Evolutionary conservation across 2,329 filamentous ascomycete genomes (phyloP), one percentile per base, ranked within the genome.

Genomic region (Xylariaceae sp.): DNA sequence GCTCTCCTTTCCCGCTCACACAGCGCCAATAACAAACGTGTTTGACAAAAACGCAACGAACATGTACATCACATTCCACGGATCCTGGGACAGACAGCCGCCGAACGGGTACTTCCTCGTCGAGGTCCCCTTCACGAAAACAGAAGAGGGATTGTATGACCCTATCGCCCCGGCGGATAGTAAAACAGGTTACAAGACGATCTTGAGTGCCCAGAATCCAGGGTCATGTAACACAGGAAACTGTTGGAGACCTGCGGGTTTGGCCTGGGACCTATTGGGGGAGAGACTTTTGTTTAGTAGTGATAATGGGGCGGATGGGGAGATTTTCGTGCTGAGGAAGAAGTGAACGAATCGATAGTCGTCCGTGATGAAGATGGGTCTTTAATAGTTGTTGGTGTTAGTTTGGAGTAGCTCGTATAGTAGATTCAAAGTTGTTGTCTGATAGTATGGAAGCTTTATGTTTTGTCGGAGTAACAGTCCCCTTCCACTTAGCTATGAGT

Each of bases 21-120:
- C 75, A 68, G 82, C 83, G 0, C 52, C 52, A 22, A 54, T 54
- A n/a, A 43, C 44, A 31, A 51, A 39, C 45, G 45, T 45, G 55
- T 86, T 86, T 69, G 79, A 75, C 39, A 76, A 75, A 17, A 69
- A 71, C 40, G 78, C 72, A 18, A 75, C 80, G 51, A 75, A 71
- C n/a, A 76, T 79, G 15, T 86, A 78, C 71, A 72, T 86, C 42
- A 73, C 80, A 1, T 83, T 85, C 66, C 82, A 84, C 63, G 82
- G 82, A 14, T 80, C 75, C 60, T 85, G 82, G 67, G 58, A 68
- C 54, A 59, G 62, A 9, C 59, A 62, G 39, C 61, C 65, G 5
- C 64, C 69, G 1, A 56, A 64, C 19, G 70, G 70, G 2, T 73
- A 71, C 58, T 61, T 64, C 30, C 57, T 73, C 12, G 63, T 63